A percentile compares a stretch with the other conserved stretches of the same genome.
Conservation (phyloP, 1,284 basidiomycete species). For the Heimioporus retisporus region DNA sequence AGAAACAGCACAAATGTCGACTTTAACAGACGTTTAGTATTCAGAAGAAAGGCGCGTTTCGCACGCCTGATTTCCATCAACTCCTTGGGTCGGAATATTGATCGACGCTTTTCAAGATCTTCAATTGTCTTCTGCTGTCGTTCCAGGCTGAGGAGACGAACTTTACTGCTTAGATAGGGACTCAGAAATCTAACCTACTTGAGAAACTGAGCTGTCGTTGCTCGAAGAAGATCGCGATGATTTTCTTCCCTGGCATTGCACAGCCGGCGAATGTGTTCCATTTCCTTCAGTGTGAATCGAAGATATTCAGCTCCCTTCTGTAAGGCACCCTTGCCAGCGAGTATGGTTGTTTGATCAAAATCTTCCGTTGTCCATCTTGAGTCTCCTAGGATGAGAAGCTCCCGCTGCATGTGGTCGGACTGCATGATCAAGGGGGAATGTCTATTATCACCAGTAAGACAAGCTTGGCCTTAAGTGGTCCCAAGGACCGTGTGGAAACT, state of each 20-base stretch:
- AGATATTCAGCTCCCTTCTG: too few species aligned
- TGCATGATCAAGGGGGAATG: constrained; percentile 18
- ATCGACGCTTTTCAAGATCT: background rate
- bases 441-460: too few species aligned
- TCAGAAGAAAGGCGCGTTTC: constrained; percentile 3
- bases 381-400: constrained; percentile 17
- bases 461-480: too few species aligned
- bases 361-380: too few species aligned
- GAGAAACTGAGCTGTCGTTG: constrained; percentile 18
- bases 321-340: constrained; percentile 5
- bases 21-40: too few species aligned
- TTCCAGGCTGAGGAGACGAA: constrained; percentile 8
- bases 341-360: background rate
- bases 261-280: too few species aligned
- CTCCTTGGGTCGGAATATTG: constrained; percentile 5
- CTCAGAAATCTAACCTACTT: constrained; percentile 7
- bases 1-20: too few species aligned
- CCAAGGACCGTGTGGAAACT: too few species aligned
- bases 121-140: constrained; percentile 13
- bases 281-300: too few species aligned
- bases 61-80: background rate
- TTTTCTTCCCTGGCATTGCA: too few species aligned
- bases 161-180: background rate
- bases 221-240: constrained; percentile 6
- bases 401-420: background rate